Conservation (phyloP, 2,329 filamentous ascomycete genomes). For the Aaosphaeria arxii region DNA sequence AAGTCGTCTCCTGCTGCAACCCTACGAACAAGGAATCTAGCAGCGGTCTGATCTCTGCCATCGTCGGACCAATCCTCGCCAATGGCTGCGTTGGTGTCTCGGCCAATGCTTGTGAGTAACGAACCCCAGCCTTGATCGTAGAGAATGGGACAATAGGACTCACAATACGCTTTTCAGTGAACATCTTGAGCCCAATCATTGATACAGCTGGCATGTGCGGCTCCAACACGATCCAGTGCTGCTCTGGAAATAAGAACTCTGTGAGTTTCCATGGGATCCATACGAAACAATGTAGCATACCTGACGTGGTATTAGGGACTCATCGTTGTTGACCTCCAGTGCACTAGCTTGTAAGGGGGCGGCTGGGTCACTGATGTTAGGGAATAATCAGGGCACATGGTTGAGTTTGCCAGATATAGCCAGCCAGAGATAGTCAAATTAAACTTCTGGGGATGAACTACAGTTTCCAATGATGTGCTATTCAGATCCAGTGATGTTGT, state of each 20-base stretch:
- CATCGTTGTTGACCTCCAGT: slow-evolving; percentile 7
- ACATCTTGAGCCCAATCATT: slow-evolving; percentile 2
- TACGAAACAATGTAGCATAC: not conserved
- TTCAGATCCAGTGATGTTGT: no score
- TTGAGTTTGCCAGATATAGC: no score
- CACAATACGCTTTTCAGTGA: not conserved
- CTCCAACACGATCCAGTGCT: slow-evolving; percentile 10
- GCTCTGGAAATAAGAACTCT: slow-evolving; percentile 10
- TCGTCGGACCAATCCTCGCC: slow-evolving; percentile 4
- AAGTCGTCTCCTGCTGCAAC: slow-evolving; percentile 15
- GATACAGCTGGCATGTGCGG: slow-evolving; percentile 5
- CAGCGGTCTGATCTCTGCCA: slow-evolving; percentile 7
- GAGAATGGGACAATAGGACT: no score
- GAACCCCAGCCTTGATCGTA: no score
- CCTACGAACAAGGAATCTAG: slow-evolving; percentile 2
- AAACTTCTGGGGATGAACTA: no score
- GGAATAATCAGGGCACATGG: no score
- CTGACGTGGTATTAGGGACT: slow-evolving; percentile 3
- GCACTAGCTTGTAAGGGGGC: slow-evolving; percentile 7
- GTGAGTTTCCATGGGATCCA: slow-evolving; percentile 2
- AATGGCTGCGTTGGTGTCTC: slow-evolving; percentile 4
- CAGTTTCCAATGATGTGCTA: no score
- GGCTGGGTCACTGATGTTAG: not conserved
- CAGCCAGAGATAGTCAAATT: no score
- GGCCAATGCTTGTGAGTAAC: slow-evolving; percentile 4